Base-by-base conservation (phyloP, 345 rosid genomes). In the Heritiera littoralis region DNA sequence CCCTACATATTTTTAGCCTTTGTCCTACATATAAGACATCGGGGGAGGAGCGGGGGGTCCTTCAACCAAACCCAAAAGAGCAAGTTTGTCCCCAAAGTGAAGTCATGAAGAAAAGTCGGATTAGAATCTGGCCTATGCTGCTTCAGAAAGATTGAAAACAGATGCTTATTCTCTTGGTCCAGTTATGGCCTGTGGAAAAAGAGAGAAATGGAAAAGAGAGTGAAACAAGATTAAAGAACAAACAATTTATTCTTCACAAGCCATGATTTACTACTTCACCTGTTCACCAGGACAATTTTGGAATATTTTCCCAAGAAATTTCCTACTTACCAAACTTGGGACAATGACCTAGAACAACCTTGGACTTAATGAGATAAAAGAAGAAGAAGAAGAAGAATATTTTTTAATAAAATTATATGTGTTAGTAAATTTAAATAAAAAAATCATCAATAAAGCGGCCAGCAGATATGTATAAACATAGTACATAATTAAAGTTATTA, bases 81-180 rank as follows among this genome's bases (percentile, higher is more conserved):
- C 66, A 52, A 82, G 78, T 82, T 82, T 74, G 72, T 75, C 76
- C 73, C 55, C 28, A 13, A 74, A 74, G 79, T 74, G 69, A 73
- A 32, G 78, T 49, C 28, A 75, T 32, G 15, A 38, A n/a, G 40
- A 38, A 66, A 51, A 54, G 48, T 4, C 18, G 76, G 77, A 58
- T 60, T 13, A 55, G 75, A 75, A 80, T 67, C 63, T 38, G 56
- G 30, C 60, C 69, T 20, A 12, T 55, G 56, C 73, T 58, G 75
- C 51, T 48, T 40, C 43, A 7, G 18, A 45, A 51, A 18, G 8
- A 20, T 54, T 43, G 41, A 38, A 43, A 40, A 63, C 38, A 61
- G 12, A 67, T 67, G 52, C 52, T 65, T 48, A 46, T 38, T 51
- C 41, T 40, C 64, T 49, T 77, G 43, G 28, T 0, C 58, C 20